phyloP scores from a whole-genome alignment of 306 rosid species.

The Cicer judaicum region DNA sequence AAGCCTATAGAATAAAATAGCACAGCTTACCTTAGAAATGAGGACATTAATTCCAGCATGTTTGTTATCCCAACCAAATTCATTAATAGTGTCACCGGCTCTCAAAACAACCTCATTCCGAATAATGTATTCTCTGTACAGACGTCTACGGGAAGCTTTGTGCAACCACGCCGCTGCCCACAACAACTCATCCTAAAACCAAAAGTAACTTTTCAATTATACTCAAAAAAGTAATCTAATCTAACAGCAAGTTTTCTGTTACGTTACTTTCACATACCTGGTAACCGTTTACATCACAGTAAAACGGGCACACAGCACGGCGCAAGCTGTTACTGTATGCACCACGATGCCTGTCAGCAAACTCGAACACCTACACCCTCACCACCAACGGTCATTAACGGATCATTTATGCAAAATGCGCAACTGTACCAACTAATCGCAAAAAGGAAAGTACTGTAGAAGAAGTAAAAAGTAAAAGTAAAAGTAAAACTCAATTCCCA shows the following conservation, averaged over 20 bases:
- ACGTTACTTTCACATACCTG: slow-evolving; percentile 56
- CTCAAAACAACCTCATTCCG: slow-evolving; percentile 83
- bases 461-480: neutral
- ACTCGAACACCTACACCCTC: slow-evolving; percentile 78
- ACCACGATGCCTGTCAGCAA: slow-evolving; percentile 94
- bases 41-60: slow-evolving; percentile 98
- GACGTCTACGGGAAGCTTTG: slow-evolving; percentile 89
- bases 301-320: slow-evolving; percentile 87
- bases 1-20: neutral
- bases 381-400: slow-evolving; percentile 55
- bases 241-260: slow-evolving; percentile 44
- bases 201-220: neutral
- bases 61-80: slow-evolving; percentile 99
- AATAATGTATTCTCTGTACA: slow-evolving; percentile 87
- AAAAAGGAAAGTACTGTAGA: neutral
- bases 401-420: slow-evolving; percentile 19
- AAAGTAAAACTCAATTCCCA: slow-evolving; percentile 39
- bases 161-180: slow-evolving; percentile 99
- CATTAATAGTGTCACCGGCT: slow-evolving; percentile 95
- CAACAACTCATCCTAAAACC: slow-evolving; percentile 74
- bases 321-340: slow-evolving; percentile 87
- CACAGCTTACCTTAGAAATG: slow-evolving; percentile 73
- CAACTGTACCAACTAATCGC: neutral
- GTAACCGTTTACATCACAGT: slow-evolving; percentile 91
- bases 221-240: slow-evolving; percentile 25